Conservation (phyloP, 78 protist species). For the Dictyostelium capitatum region DNA sequence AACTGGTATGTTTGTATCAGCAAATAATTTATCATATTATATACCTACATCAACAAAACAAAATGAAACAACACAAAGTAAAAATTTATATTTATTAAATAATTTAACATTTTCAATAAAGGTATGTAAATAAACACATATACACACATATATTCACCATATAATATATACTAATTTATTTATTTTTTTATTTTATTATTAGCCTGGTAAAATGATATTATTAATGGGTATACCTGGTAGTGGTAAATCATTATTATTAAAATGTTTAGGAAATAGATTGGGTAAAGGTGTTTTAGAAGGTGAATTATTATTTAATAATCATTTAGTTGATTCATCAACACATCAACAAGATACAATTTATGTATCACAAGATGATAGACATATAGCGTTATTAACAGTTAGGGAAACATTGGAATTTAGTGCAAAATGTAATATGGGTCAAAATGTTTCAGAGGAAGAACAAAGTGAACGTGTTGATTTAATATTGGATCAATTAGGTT, state of each 20-base stretch:
- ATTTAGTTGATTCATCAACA: conserved; percentile 7
- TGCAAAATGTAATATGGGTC: conserved; percentile 77
- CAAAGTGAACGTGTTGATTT: conserved; percentile 59
- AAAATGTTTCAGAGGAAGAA: background rate
- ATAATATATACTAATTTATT: background rate
- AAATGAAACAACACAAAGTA: background rate
- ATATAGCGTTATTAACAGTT: conserved; percentile 69
- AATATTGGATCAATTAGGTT: conserved; percentile 63
- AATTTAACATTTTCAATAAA: conserved; percentile 44
- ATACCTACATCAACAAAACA: background rate
- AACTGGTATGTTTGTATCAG: conserved; percentile 67
- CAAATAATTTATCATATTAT: conserved; percentile 27
- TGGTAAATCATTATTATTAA: conserved; percentile 46
- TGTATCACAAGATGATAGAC: conserved; percentile 78
- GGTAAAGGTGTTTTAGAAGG: conserved; percentile 58
- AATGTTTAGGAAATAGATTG: conserved; percentile 42
- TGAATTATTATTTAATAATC: conserved; percentile 46
- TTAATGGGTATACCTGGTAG: conserved; percentile 68
- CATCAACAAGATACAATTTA: conserved; percentile 74
- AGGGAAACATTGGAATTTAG: conserved; percentile 77
- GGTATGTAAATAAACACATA: conserved; percentile 17
- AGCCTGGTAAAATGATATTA: conserved; percentile 72
- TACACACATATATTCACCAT: too few species aligned
- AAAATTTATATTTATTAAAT: conserved; percentile 39
- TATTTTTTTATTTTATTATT: background rate